These are phyloP conservation scores for Solanum neorickii DNA, from an alignment of 257 asterid species.

Conservation along the genomic window DNA sequence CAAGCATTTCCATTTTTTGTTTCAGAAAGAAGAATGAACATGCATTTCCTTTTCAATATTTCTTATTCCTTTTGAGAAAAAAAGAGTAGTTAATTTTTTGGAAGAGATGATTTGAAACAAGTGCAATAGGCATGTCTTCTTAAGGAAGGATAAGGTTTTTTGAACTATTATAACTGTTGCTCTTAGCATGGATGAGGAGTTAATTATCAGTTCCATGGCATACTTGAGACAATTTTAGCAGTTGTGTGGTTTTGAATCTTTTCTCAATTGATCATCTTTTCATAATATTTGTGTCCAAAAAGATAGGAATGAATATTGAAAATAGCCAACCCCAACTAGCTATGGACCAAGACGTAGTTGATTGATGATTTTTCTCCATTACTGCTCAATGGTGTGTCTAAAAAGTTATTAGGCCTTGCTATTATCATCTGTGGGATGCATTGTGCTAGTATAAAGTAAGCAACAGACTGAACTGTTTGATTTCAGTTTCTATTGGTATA, in stretches of 20 bases:
- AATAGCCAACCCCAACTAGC: background rate
- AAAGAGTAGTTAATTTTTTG: background rate
- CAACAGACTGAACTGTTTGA: conserved; percentile 17
- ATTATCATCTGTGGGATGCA: conserved; percentile 23
- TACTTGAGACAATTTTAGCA: background rate
- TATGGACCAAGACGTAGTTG: background rate
- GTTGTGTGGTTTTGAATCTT: background rate
- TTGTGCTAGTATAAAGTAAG: conserved; percentile 23
- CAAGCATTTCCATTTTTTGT: background rate
- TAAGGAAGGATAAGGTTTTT: background rate
- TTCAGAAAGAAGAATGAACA: background rate
- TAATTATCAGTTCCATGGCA: background rate
- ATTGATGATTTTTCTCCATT: background rate
- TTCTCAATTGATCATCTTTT: background rate
- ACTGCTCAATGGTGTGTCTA: conserved; percentile 15
- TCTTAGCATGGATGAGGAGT: background rate
- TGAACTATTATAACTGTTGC: background rate
- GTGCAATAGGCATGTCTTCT: background rate
- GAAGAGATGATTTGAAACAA: background rate
- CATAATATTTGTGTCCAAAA: background rate
- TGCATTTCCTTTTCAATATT: background rate
- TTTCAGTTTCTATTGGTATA: conserved; percentile 2
- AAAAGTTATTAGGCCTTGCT: conserved; percentile 15
- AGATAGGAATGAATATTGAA: background rate
- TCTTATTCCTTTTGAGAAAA: background rate